Evolutionary conservation across 2,329 filamentous ascomycete genomes (phyloP), one percentile per base, ranked within the genome.

Genomic region (Parastagonospora nodorum): DNA sequence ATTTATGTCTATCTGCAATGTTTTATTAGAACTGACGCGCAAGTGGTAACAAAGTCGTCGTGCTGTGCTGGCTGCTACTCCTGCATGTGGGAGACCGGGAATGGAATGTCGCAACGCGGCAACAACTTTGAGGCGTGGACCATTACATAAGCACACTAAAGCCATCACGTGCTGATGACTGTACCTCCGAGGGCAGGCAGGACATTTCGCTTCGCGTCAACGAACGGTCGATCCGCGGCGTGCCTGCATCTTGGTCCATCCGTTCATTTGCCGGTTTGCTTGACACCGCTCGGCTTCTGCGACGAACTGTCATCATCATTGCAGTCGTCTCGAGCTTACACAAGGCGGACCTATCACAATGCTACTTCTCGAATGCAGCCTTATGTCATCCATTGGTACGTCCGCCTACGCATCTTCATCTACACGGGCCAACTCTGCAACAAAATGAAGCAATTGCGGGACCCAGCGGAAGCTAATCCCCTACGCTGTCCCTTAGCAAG

Each of bases 401-500:
- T 49, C 47, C 47, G 48, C 53, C 35, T 44, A 51, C 35, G 37
- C 40, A 40, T 48, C 45, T 45, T 61, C 54, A 55, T 58, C 51
- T 55, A 51, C 49, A 33, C 42, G 39, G 38, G 53, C 45, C 30
- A n/a, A 55, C 31, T 43, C 50, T 53, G 50, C 53, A 48, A 54
- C 51, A 48, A 53, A 51, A 53, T 50, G 48, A 45, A 60, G 55
- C 41, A 38, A 51, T 51, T 28, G 53, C 50, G 55, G 52, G 51
- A 62, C 57, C 61, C 59, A 60, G 62, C 49, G 51, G 48, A 61
- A 48, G 46, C 44, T 51, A 55, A 57, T 51, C 49, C 52, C 43
- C 37, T 44, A 55, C 44, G 55, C 40, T 46, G 33, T 29, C 48
- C 45, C 51, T 57, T 60, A 64, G 53, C 55, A 61, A 51, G 54